Conservation (phyloP, 495 filamentous ascomycete genomes). For the Lasiosphaeria miniovina region DNA sequence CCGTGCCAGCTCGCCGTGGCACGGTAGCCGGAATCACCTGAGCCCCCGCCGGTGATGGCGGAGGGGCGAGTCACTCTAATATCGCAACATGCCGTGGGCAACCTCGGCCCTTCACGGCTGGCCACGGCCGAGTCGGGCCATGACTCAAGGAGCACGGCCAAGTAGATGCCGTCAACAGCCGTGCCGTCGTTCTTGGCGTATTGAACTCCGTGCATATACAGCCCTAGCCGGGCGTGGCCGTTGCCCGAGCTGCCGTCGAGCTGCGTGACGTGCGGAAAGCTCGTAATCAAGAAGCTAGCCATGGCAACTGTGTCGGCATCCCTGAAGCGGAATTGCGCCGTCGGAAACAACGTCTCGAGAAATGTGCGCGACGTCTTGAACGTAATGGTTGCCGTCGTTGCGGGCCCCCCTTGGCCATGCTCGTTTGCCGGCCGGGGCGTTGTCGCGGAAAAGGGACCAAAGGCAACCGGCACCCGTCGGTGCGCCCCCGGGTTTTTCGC, state of each 20-base stretch:
- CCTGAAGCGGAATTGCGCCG: conserved; percentile 41
- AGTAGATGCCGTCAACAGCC: conserved; percentile 46
- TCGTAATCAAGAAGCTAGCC: conserved; percentile 49
- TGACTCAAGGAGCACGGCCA: conserved; percentile 54
- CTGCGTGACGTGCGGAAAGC: conserved; percentile 1
- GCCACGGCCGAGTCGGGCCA: conserved; percentile 52
- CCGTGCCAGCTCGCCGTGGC: conserved; percentile 48
- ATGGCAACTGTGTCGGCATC: conserved; percentile 47
- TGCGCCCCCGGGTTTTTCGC: conserved; percentile 40
- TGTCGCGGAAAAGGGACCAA: conserved; percentile 56
- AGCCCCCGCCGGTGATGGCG: background rate
- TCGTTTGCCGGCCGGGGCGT: conserved; percentile 34
- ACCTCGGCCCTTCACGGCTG: conserved; percentile 54
- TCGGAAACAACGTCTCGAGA: conserved; percentile 55
- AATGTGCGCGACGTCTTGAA: conserved; percentile 58
- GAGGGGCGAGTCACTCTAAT: conserved; percentile 35
- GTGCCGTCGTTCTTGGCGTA: conserved; percentile 50
- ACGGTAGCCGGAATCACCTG: conserved; percentile 33
- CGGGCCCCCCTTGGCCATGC: conserved; percentile 22
- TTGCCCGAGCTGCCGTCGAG: conserved; percentile 23
- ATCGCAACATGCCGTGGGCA: conserved; percentile 53
- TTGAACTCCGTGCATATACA: conserved; percentile 58
- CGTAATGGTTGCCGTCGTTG: conserved; percentile 51
- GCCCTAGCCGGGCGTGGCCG: conserved; percentile 54
- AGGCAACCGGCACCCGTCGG: conserved; percentile 53